Conservation (phyloP, 805 yeast genomes). For the Danielozyma ontarioensis region DNA sequence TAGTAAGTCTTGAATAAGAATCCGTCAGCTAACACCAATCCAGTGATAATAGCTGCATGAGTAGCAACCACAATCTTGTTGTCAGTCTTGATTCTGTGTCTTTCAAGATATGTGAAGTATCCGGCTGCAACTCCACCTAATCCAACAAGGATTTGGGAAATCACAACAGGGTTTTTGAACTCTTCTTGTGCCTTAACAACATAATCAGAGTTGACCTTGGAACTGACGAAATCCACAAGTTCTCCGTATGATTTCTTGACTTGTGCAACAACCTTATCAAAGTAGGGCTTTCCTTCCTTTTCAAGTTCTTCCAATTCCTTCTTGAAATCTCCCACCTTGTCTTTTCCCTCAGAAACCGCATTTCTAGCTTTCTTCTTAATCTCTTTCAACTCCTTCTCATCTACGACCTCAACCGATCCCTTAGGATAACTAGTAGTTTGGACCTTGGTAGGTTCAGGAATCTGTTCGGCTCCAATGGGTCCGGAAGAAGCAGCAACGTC, state of each 20-base stretch:
- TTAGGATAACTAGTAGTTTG: slow-evolving; percentile 12
- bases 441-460: slow-evolving; percentile 24
- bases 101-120: slow-evolving; percentile 45
- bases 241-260: slow-evolving; percentile 15
- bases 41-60: slow-evolving; percentile 49
- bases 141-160: slow-evolving; percentile 47
- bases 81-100: slow-evolving; percentile 41
- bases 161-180: slow-evolving; percentile 59
- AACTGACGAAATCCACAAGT: slow-evolving; percentile 8
- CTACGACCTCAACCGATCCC: slow-evolving; percentile 12
- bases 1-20: slow-evolving; percentile 49
- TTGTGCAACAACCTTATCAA: slow-evolving; percentile 12
- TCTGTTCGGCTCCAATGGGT: slow-evolving; percentile 26
- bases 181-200: slow-evolving; percentile 27
- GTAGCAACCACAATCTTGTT: slow-evolving; percentile 37
- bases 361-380: slow-evolving; percentile 21
- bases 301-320: slow-evolving; percentile 20
- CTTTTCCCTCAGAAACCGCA: slow-evolving; percentile 6
- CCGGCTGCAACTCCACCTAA: slow-evolving; percentile 45
- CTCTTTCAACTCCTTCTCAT: slow-evolving; percentile 9
- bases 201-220: slow-evolving; percentile 8
- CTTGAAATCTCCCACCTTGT: slow-evolving; percentile 19
- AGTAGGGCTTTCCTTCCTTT: slow-evolving; percentile 19
- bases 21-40: slow-evolving; percentile 51
- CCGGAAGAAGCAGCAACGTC: slow-evolving; percentile 39